Percentiles rank a stretch among this genome's conserved stretches.
These are phyloP conservation scores for Phaseolus lunatus DNA, from an alignment of 306 rosid genomes.

Conservation along the genomic window DNA sequence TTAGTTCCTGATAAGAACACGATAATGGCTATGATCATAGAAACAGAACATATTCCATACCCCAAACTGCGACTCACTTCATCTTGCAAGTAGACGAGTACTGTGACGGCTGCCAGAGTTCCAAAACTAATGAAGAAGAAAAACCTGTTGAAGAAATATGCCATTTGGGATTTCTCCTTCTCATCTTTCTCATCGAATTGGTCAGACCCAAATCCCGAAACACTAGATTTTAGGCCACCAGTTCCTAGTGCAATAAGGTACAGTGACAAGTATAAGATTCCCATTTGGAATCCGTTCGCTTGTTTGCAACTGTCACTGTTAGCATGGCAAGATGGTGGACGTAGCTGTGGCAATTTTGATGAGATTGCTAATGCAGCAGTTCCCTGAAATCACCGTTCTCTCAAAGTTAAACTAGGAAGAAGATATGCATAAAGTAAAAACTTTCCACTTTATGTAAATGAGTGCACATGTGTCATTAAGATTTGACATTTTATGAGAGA, in stretches of 20 bases:
- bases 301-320: slow-evolving; percentile 55
- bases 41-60: slow-evolving; percentile 78
- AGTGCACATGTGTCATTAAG: background rate
- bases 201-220: slow-evolving; percentile 92
- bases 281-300: slow-evolving; percentile 83
- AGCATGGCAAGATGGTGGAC: slow-evolving; percentile 75
- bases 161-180: slow-evolving; percentile 84
- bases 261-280: slow-evolving; percentile 71
- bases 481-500: slow-evolving; percentile 11
- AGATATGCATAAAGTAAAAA: background rate
- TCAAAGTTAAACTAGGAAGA: slow-evolving; percentile 8
- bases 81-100: slow-evolving; percentile 88
- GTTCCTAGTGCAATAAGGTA: slow-evolving; percentile 83
- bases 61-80: slow-evolving; percentile 87
- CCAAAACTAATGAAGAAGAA: slow-evolving; percentile 83
- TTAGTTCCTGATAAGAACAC: slow-evolving; percentile 67
- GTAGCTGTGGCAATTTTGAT: slow-evolving; percentile 68
- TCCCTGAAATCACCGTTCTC: slow-evolving; percentile 61
- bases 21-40: slow-evolving; percentile 64
- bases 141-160: slow-evolving; percentile 85
- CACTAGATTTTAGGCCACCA: slow-evolving; percentile 93
- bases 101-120: slow-evolving; percentile 82
- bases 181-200: slow-evolving; percentile 89
- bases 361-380: slow-evolving; percentile 72
- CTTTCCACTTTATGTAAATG: background rate